Base-by-base conservation (phyloP, 108 stramenopile species). In the Pseudonitzschia multistriata region DNA sequence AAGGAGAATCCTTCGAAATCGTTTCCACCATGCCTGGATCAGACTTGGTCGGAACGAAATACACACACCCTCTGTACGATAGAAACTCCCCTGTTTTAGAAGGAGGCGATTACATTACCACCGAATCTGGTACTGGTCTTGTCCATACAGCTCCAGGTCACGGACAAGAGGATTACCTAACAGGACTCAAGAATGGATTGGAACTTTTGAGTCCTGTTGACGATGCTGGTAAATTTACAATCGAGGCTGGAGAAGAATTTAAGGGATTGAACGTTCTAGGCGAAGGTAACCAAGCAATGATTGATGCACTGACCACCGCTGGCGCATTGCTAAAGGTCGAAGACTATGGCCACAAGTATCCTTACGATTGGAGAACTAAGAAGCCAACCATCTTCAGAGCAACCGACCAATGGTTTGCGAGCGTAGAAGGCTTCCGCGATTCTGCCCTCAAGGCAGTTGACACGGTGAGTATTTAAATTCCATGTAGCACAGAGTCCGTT, bases 61-160 rank as follows among this genome's bases (percentile, higher is more conserved):
- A 96, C 70, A 72, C 69, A 3, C 91, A 93, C 69, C 90, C 96
- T n/a, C 74, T 97, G 28, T 93, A 92, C 62, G 87, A 89, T 22
- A 84, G 94, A 35, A 81, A 62, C 30, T 92, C 94, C 30, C 80
- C 87, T 0, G 85, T 97, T 8, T 74, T 98, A 55, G 87, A 90
- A 3, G 96, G 97, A 19, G 98, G 97, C 4, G 97, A 97, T 73
- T 97, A 99, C 82, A 98, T 99, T 56, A 97, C 98, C 15, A 90
- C 96, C 15, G 99, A 99, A 62, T 89, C 93, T 28, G 99, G 99
- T 62, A 99, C 98, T 7, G 99, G 99, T 27, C 74, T 99, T 28
- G 99, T 99, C 14, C 99, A 99, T 76, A 99, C 99, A 28, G 99
- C 99, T 2, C 99, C 99, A 14, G 97, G 97, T 0, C 99, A 99